Conservation (phyloP, 1,139 yeast species). For the Yamadazyma diddensiae region DNA sequence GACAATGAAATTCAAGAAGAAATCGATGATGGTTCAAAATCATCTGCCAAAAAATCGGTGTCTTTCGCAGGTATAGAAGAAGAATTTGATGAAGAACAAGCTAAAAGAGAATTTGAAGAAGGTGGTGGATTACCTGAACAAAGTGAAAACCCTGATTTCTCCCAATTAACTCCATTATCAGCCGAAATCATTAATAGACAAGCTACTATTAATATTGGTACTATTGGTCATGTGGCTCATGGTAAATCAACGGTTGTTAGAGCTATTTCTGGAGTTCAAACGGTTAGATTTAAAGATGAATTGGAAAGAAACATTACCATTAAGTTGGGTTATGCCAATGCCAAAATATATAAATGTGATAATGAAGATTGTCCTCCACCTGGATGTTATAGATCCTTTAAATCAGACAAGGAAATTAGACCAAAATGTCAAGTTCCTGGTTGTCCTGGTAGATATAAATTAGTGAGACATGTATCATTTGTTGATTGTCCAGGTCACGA, state of each 20-base stretch:
- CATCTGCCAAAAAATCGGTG: conserved; percentile 67
- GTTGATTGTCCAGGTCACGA: conserved; percentile 99
- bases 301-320: conserved; percentile 98
- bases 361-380: conserved; percentile 89
- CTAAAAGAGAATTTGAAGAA: conserved; percentile 86
- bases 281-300: conserved; percentile 98
- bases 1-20: conserved; percentile 48
- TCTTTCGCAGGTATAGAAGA: conserved; percentile 77
- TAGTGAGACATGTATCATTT: conserved; percentile 94
- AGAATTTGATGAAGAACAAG: conserved; percentile 57
- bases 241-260: conserved; percentile 98
- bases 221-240: conserved; percentile 99
- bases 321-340: conserved; percentile 97
- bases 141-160: conserved; percentile 83
- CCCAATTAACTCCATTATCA: conserved; percentile 76
- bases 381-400: conserved; percentile 89
- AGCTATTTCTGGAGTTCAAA: conserved; percentile 98
- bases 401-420: conserved; percentile 89
- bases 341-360: conserved; percentile 93
- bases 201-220: conserved; percentile 98
- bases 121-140: conserved; percentile 99
- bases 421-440: conserved; percentile 90
- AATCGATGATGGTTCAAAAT: conserved; percentile 16
- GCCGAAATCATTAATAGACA: conserved; percentile 97
- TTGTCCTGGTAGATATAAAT: conserved; percentile 77